Evolutionary conservation across 2,329 filamentous ascomycete genomes (phyloP).

Genomic region (Penicillium psychrosexuale): DNA sequence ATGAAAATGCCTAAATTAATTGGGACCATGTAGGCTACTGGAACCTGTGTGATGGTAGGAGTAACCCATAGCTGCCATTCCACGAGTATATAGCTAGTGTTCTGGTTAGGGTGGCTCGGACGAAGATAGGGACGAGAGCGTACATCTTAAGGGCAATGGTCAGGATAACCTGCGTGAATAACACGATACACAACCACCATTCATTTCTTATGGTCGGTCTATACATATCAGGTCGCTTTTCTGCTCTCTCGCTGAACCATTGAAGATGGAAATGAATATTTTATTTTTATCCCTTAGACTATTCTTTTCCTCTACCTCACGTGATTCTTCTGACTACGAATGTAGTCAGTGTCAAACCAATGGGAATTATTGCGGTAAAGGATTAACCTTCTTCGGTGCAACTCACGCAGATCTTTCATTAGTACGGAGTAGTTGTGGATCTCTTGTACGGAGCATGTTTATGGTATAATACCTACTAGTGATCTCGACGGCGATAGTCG

Average conservation of each 20-base stretch:
- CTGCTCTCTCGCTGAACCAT: background rate
- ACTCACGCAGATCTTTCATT: background rate
- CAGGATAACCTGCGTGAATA: background rate
- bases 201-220: background rate
- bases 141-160: background rate
- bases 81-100: background rate
- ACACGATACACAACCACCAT: background rate
- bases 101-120: background rate
- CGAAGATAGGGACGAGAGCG: background rate
- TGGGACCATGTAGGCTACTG: background rate
- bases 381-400: background rate
- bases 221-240: background rate
- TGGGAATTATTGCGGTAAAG: background rate
- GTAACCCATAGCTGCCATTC: background rate
- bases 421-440: no score
- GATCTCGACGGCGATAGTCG: no score
- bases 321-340: background rate
- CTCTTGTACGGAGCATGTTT: no score
- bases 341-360: background rate
- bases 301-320: background rate
- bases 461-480: no score
- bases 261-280: background rate
- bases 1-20: background rate
- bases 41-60: background rate
- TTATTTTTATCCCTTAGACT: background rate